Evolutionary conservation across 306 rosid species (phyloP).

Genomic region (Leucaena leucocephala): DNA sequence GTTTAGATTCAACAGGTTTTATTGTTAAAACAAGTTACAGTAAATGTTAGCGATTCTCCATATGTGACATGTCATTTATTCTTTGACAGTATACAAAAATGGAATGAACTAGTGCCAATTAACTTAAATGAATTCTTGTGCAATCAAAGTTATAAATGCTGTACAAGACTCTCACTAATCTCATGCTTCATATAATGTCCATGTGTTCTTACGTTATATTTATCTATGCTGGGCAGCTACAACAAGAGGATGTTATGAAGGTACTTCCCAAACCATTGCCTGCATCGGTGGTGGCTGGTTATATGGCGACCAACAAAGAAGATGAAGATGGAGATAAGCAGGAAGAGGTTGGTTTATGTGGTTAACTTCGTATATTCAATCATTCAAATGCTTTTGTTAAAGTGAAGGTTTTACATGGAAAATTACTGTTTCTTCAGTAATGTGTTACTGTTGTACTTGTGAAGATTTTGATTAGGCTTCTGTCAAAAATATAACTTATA

Average conservation of each 20-base stretch:
- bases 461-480: background rate
- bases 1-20: conserved; percentile 31
- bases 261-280: conserved; percentile 84
- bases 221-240: conserved; percentile 58
- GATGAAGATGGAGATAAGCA: conserved; percentile 47
- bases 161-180: background rate
- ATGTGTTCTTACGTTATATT: conserved; percentile 18
- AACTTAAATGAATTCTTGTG: background rate
- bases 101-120: conserved; percentile 10
- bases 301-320: conserved; percentile 53
- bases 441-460: background rate
- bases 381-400: too few relatives aligned
- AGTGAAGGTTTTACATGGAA: background rate
- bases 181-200: conserved; percentile 22
- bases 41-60: conserved; percentile 1
- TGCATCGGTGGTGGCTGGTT: conserved; percentile 44
- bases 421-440: conserved; percentile 12
- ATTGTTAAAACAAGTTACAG: background rate
- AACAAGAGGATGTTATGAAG: conserved; percentile 51
- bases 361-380: background rate
- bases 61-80: background rate
- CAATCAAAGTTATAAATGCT: background rate
- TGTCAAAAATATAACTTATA: conserved; percentile 26
- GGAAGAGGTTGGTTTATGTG: conserved; percentile 59
- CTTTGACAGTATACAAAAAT: conserved; percentile 18